Conservation (phyloP, 2,329 filamentous ascomycete genomes). For the Sclerotinia glacialis region DNA sequence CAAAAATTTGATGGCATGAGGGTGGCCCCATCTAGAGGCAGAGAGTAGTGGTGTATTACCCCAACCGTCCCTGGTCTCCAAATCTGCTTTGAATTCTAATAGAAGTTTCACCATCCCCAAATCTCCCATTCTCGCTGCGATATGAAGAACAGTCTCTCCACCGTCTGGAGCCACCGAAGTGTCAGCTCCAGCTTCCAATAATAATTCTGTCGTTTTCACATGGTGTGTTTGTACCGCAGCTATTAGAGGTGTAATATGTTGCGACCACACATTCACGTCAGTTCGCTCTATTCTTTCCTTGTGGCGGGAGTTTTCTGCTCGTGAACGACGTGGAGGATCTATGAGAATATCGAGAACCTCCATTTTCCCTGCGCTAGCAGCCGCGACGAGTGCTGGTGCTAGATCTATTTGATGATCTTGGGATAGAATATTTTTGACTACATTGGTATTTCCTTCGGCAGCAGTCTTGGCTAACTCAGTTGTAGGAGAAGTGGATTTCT, state of each 20-base stretch:
- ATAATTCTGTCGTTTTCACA: slow-evolving; percentile 26
- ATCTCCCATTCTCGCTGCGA: slow-evolving; percentile 25
- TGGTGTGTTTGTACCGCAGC: slow-evolving; percentile 28
- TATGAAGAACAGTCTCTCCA: slow-evolving; percentile 23
- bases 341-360: slow-evolving; percentile 27
- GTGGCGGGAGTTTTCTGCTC: slow-evolving; percentile 4
- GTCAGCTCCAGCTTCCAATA: slow-evolving; percentile 28
- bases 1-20: slow-evolving; percentile 21
- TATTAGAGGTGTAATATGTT: slow-evolving; percentile 26
- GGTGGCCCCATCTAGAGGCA: slow-evolving; percentile 25
- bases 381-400: slow-evolving; percentile 27
- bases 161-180: slow-evolving; percentile 24
- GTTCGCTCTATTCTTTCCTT: slow-evolving; percentile 11
- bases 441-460: slow-evolving; percentile 17
- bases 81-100: slow-evolving; percentile 22
- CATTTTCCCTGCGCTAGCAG: slow-evolving; percentile 24
- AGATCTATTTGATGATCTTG: slow-evolving; percentile 25
- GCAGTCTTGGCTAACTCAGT: slow-evolving; percentile 24
- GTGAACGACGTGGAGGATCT: slow-evolving; percentile 16
- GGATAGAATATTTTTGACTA: slow-evolving; percentile 19
- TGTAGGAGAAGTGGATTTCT: slow-evolving; percentile 16
- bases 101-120: slow-evolving; percentile 25
- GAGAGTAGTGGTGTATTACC: slow-evolving; percentile 28
- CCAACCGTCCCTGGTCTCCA: slow-evolving; percentile 22
- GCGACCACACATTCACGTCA: slow-evolving; percentile 25